These are phyloP conservation scores for Lactuca sativa DNA, from an alignment of 129 eudicot species.

Conservation along the genomic window DNA sequence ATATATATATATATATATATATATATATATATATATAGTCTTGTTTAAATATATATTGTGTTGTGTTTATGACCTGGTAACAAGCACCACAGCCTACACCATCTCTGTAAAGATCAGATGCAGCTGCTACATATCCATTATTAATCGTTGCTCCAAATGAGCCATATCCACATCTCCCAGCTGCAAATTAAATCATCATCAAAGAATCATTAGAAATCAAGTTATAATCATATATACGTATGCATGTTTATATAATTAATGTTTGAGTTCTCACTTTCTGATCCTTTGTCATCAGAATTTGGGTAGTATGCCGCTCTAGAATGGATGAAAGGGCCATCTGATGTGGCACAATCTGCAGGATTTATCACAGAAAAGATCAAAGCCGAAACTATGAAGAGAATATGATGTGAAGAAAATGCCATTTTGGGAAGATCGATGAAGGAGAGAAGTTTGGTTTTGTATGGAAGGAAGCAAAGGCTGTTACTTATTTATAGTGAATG, in stretches of 20 bases:
- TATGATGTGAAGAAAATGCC: constrained; percentile 37
- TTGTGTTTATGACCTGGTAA: constrained; percentile 53
- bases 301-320: constrained; percentile 78
- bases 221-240: constrained; percentile 3
- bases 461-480: constrained; percentile 31
- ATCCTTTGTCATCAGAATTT: constrained; percentile 68
- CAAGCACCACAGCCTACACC: constrained; percentile 93
- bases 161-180: constrained; percentile 72
- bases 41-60: not conserved
- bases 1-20: not conserved
- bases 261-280: constrained; percentile 57
- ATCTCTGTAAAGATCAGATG: constrained; percentile 68
- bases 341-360: constrained; percentile 38
- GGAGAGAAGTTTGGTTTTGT: constrained; percentile 41
- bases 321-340: constrained; percentile 56
- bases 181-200: constrained; percentile 36
- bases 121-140: constrained; percentile 72
- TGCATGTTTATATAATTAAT: not conserved
- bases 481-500: constrained; percentile 44
- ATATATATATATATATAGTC: too few relatives aligned
- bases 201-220: constrained; percentile 1
- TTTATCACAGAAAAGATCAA: constrained; percentile 35
- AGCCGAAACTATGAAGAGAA: constrained; percentile 34
- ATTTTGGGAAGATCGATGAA: constrained; percentile 31
- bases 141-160: constrained; percentile 72